These are phyloP conservation scores for Alternaria novae-zelandiae DNA, from an alignment of 2,329 filamentous ascomycete species.

Conservation along the genomic window DNA sequence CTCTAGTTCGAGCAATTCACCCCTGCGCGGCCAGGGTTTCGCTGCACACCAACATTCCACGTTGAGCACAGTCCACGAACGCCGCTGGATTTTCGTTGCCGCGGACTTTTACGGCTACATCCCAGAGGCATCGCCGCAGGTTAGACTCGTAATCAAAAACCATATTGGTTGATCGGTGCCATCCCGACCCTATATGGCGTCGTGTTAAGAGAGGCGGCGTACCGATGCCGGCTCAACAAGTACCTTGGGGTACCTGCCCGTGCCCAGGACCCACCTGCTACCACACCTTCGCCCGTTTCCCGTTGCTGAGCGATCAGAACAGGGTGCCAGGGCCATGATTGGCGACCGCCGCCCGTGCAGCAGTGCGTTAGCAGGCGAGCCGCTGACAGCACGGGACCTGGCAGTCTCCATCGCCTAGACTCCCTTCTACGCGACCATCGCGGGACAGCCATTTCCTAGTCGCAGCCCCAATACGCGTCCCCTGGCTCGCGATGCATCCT, in stretches of 20 bases:
- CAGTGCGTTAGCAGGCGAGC: slow-evolving; percentile 32
- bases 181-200: slow-evolving; percentile 39
- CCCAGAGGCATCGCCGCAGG: slow-evolving; percentile 39
- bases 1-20: slow-evolving; percentile 36
- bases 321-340: slow-evolving; percentile 35
- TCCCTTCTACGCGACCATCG: slow-evolving; percentile 25
- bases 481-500: slow-evolving; percentile 23
- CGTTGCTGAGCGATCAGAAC: slow-evolving; percentile 37
- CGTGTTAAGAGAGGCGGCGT: slow-evolving; percentile 31
- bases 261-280: slow-evolving; percentile 33
- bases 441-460: slow-evolving; percentile 17
- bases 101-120: slow-evolving; percentile 44
- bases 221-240: slow-evolving; percentile 44
- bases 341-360: slow-evolving; percentile 30
- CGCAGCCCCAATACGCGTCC: slow-evolving; percentile 20
- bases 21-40: slow-evolving; percentile 28
- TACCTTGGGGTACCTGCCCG: slow-evolving; percentile 33
- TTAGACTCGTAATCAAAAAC: slow-evolving; percentile 45
- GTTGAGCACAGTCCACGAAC: slow-evolving; percentile 45
- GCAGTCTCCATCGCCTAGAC: slow-evolving; percentile 22
- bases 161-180: slow-evolving; percentile 48
- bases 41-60: slow-evolving; percentile 44
- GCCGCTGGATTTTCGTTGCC: slow-evolving; percentile 45
- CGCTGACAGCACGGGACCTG: slow-evolving; percentile 36
- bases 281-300: slow-evolving; percentile 21